Conservation (phyloP, 1,139 yeast genomes). For the Wickerhamiella infanticola region DNA sequence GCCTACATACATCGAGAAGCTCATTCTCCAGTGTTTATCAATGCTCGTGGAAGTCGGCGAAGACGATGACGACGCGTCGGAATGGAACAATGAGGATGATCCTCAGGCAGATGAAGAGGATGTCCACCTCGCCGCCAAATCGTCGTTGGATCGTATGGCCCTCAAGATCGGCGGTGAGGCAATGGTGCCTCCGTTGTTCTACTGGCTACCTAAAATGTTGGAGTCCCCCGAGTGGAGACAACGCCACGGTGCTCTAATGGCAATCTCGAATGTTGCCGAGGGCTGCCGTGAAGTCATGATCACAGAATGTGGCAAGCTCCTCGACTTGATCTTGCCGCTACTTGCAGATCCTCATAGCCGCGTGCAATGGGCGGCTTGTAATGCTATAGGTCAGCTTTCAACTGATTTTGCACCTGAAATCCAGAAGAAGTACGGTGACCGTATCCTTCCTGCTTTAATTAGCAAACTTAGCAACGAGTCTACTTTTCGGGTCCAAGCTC, state of each 20-base stretch:
- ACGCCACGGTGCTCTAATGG: conserved; percentile 95
- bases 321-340: conserved; percentile 72
- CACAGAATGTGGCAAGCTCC: conserved; percentile 60
- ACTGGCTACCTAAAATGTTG: conserved; percentile 71
- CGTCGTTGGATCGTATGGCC: conserved; percentile 78
- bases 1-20: conserved; percentile 50
- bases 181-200: conserved; percentile 74
- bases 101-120: conserved; percentile 76
- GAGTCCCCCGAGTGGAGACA: conserved; percentile 74
- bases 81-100: conserved; percentile 76
- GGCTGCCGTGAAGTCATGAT: conserved; percentile 88
- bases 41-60: conserved; percentile 89
- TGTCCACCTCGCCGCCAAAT: conserved; percentile 85
- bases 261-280: conserved; percentile 90
- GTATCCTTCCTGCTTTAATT: conserved; percentile 76
- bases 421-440: conserved; percentile 64
- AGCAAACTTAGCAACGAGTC: conserved; percentile 56
- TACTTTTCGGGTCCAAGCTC: conserved; percentile 89
- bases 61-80: conserved; percentile 65
- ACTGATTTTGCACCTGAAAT: conserved; percentile 88
- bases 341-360: conserved; percentile 76
- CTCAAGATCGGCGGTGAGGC: conserved; percentile 70
- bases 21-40: conserved; percentile 59
- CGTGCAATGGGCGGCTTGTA: conserved; percentile 95
- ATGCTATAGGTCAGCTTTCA: conserved; percentile 94